Base-by-base conservation (phyloP, 148 eudicot genomes). In the Camellia japonica region DNA sequence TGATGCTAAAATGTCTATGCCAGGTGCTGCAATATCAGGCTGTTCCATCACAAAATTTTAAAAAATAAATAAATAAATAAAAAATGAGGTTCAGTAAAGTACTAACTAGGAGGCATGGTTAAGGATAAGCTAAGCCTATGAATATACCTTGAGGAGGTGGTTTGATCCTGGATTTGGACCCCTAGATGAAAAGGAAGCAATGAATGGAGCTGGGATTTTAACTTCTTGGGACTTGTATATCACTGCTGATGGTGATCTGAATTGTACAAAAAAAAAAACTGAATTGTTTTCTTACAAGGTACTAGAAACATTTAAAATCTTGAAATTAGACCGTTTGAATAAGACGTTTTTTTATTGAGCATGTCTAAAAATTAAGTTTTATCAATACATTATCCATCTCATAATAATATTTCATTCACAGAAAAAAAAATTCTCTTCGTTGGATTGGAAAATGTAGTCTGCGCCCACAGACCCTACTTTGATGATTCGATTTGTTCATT, bases 21-120 rank as follows among this genome's bases (percentile, higher is more conserved):
- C 98, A 6, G 98, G 98, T 62, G 98, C 98, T 76, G 92, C 88
- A 74, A 92, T 89, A 81, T 94, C 98, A 30, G 98, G 98, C 97
- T 94, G 92, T 38, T 63, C 20, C 70, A 70, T 47, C 51, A 47
- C 51, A 5, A 47, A 47, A 47, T 30, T 58, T 13, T 23, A 3
- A 30, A 47, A 78, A 66, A 78, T 55, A 41, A 67, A 41, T 58
- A 9, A 58, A 9, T 2, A 58, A 58, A 9, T 58, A 20, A 7
- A 41, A 38, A 67, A 30, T 11, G 5, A 67, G 16, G 65, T n/a
- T 61, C 65, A 19, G 11, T 64, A 43, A 69, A 60, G 3, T 15
- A 60, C 2, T 60, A 60, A 3, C 19, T 1, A 14, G 19, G 5
- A 15, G 5, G 15, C 19, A 3, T 47, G 51, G 51, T 47, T 4